Base-by-base conservation (phyloP, 169 alveolate species). In the Eimeria tenella region DNA sequence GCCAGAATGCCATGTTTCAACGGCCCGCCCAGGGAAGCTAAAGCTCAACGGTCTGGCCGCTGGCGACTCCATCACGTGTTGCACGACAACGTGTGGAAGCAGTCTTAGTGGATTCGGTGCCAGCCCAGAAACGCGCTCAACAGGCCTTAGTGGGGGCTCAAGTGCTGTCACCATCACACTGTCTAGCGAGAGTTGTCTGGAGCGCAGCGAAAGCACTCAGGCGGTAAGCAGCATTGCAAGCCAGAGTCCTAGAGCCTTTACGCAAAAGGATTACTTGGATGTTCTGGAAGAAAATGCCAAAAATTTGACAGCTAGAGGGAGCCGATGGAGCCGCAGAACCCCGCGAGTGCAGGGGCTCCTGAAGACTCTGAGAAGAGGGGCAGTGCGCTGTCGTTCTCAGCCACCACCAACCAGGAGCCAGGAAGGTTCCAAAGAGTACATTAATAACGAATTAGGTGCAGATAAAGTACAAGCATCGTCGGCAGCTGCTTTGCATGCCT, bases 131-230 rank as follows among this genome's bases (percentile, higher is more conserved):
- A 42, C 68, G 42, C 31, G 63, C 49, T 62, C 91, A 75, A 75
- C 86, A 23, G 86, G 86, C 9, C 49, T 75, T 52, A 55, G 63
- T 17, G 65, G 19, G 9, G 10, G 65, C 10, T 31, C 50, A 19
- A 75, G 53, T 19, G 86, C 86, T 52, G 65, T n/a, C 25, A 53
- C 91, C 60, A 60, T 83, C 21, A 62, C 91, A 60, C 50, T 25
- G 53, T 4, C 60, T 31, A 60, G 79, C 60, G 91, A 71, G 31
- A 81, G 74, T 17, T 65, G 71, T 56, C 23, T 53, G 55, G 74
- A 81, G 73, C 89, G 89, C 91, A 83, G 91, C 52, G 91, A 56
- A 53, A 83, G 91, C 21, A 79, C 91, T 53, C 91, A 42, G 62
- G 91, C 91, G 21, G 91, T 60, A 21, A 62, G 91, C 79, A 62